phyloP scores from a whole-genome alignment of 1,284 basidiomycete genomes.

The Naganishia albida region DNA sequence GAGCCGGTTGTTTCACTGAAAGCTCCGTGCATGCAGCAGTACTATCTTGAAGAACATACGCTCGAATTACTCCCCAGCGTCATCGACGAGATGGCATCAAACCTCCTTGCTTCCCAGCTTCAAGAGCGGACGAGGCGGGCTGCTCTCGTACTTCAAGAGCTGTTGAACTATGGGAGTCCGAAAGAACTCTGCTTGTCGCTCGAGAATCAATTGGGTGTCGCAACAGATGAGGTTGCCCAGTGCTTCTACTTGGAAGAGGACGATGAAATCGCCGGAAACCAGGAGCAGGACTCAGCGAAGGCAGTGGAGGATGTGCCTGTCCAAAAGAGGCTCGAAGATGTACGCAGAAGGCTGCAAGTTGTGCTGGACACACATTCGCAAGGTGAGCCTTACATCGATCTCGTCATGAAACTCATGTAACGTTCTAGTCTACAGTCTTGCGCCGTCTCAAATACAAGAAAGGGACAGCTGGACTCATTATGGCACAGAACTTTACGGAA shows the following conservation, averaged over 20 bases:
- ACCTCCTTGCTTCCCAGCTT: too few species aligned
- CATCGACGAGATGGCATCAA: background rate
- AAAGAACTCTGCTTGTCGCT: conserved; percentile 11
- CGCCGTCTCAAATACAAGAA: conserved; percentile 7
- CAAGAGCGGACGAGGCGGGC: background rate
- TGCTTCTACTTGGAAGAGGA: conserved; percentile 17
- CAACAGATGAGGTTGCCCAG: conserved; percentile 17
- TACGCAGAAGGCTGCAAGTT: background rate
- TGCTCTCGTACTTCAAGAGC: background rate
- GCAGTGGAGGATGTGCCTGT: background rate
- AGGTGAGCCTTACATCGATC: background rate
- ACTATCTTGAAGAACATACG: conserved; percentile 2
- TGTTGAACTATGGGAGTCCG: conserved; percentile 4
- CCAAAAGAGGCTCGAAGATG: conserved; percentile 11
- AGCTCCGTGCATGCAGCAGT: background rate
- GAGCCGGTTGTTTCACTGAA: background rate
- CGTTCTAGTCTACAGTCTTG: background rate
- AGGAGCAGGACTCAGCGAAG: background rate
- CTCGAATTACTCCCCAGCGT: conserved; percentile 7
- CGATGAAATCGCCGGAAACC: background rate
- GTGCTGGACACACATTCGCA: conserved; percentile 5
- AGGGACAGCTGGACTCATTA: conserved; percentile 8
- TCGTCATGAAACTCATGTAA: background rate
- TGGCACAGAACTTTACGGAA: background rate
- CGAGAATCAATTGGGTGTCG: conserved; percentile 7